These are phyloP conservation scores for Schwanniomyces vanrijiae DNA, from an alignment of 805 yeast genomes.

Conservation along the genomic window DNA sequence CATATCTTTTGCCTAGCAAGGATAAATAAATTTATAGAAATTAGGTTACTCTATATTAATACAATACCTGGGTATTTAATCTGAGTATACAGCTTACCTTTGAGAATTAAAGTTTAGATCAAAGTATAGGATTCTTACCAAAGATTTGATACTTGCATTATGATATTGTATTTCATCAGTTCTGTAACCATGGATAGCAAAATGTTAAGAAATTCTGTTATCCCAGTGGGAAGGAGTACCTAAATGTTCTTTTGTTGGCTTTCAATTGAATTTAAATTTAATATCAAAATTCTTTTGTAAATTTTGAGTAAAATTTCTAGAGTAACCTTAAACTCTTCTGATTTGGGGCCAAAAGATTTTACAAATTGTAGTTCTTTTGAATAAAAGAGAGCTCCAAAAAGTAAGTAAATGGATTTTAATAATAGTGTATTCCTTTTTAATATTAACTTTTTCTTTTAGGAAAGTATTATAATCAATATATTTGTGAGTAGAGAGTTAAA, in stretches of 20 bases:
- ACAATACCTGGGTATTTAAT: neutral
- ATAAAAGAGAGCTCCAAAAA: conserved; percentile 59
- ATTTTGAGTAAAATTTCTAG: conserved; percentile 49
- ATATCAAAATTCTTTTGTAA: conserved; percentile 51
- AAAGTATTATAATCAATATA: conserved; percentile 46
- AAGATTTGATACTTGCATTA: conserved; percentile 49
- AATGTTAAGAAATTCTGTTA: conserved; percentile 55
- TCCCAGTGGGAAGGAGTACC: conserved; percentile 59
- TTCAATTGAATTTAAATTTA: conserved; percentile 57
- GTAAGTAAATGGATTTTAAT: conserved; percentile 67
- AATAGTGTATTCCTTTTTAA: conserved; percentile 59
- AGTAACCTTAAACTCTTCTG: conserved; percentile 49
- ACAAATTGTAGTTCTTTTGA: conserved; percentile 51
- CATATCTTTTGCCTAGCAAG: too few species aligned
- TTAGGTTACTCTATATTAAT: neutral
- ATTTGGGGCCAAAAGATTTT: conserved; percentile 54
- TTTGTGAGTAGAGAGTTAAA: conserved; percentile 41
- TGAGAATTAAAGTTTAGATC: conserved; percentile 52
- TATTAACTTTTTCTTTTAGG: conserved; percentile 43
- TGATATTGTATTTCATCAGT: conserved; percentile 44
- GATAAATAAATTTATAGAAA: too few species aligned
- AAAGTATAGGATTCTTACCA: conserved; percentile 55
- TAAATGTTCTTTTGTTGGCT: conserved; percentile 37
- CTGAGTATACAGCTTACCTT: conserved; percentile 49
- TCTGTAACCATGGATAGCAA: conserved; percentile 54